Base-by-base conservation (phyloP, 1,139 yeast genomes). In the Scheffersomyces titani region DNA sequence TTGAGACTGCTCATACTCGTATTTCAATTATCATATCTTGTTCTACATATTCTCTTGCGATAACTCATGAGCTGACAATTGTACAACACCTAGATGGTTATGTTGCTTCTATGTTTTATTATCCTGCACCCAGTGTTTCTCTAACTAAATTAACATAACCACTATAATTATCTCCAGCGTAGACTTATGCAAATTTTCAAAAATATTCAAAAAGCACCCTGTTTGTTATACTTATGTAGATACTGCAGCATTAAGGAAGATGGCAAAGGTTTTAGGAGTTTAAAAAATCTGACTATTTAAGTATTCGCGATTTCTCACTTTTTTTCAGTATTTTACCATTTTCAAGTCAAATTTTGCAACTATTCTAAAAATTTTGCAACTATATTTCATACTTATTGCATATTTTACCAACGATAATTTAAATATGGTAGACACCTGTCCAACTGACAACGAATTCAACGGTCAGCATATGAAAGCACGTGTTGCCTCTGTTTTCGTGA, bases 401-500 rank as follows among this genome's bases (percentile, higher is more conserved):
- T 2, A 9, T 6, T 30, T 5, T 6, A 9, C 13, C 40, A 30
- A 9, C 40, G 9, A 9, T 4, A 1, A 9, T 11, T 24, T 11
- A 30, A 30, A 30, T n/a, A 50, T 19, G 40, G 16, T 5, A 20
- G 66, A 64, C 22, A 61, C 66, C 47, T 70, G 74, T 59, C 52
- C 52, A 3, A 50, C 57, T 16, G 68, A 65, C 16, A 69, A 66
- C 49, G 53, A 58, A 50, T 70, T 60, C 59, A 61, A 69, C 55
- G 74, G 70, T 6, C 66, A 67, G 47, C 60, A 67, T 56, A 56
- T 72, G 56, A 65, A 63, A 7, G 69, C 72, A 4, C 60, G 78
- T 45, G 65, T 74, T 16, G 65, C 74, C 20, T 65, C 77, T 0
- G 69, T 75, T 3, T 74, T 74, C 52, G 76, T 74, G 0, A 55